Percentiles rank a stretch among this genome's conserved stretches.
These are phyloP conservation scores for Fusarium piperis DNA, from an alignment of 2,329 filamentous ascomycete species.

Conservation along the genomic window DNA sequence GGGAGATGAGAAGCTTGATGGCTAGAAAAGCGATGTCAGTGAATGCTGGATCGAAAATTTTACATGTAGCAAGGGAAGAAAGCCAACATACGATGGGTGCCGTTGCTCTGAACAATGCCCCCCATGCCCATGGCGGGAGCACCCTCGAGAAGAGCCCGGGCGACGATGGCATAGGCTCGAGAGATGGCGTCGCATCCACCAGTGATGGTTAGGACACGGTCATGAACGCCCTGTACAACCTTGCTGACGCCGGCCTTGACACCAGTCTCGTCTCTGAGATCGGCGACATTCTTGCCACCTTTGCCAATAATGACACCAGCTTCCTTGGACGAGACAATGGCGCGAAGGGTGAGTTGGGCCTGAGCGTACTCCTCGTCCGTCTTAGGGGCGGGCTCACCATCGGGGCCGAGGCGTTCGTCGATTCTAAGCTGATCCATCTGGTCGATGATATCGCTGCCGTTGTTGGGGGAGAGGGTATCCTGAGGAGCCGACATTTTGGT, in stretches of 20 bases:
- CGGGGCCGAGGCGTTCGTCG: constrained; percentile 72
- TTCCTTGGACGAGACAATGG: constrained; percentile 98
- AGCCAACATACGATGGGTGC: constrained; percentile 81
- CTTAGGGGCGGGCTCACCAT: constrained; percentile 84
- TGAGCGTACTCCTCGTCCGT: constrained; percentile 97
- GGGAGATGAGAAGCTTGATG: constrained; percentile 96
- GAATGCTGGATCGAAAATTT: background rate
- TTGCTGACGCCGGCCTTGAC: constrained; percentile 99
- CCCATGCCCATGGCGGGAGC: constrained; percentile 97
- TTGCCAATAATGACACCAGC: constrained; percentile 99
- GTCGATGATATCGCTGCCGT: constrained; percentile 70
- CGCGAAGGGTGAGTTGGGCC: constrained; percentile 90
- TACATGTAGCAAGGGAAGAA: background rate
- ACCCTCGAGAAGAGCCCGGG: constrained; percentile 89
- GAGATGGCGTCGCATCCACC: constrained; percentile 89
- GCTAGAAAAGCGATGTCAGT: constrained; percentile 62
- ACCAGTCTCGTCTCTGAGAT: constrained; percentile 95
- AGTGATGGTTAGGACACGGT: constrained; percentile 95
- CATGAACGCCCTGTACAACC: constrained; percentile 96
- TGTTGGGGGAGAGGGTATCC: constrained; percentile 65
- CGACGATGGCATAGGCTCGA: constrained; percentile 92
- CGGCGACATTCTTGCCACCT: constrained; percentile 96
- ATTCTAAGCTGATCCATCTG: constrained; percentile 73
- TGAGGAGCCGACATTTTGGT: constrained; percentile 70
- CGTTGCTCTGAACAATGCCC: constrained; percentile 84